Conservation (phyloP, 306 rosid genomes). For the Mucuna pruriens region DNA sequence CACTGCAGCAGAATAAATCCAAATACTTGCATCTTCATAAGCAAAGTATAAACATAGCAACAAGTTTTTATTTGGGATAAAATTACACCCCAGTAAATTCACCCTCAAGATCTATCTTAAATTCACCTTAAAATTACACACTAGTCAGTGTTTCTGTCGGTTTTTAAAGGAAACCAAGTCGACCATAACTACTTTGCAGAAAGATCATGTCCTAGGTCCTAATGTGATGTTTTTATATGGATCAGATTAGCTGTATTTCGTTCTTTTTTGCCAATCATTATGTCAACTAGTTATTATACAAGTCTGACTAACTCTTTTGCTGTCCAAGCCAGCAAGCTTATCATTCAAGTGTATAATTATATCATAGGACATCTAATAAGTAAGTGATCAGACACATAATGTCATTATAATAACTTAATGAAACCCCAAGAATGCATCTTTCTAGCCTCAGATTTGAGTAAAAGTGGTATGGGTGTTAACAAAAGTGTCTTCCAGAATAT, state of each 20-base stretch:
- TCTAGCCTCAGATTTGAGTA: slow-evolving; percentile 12
- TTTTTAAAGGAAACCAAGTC: slow-evolving; percentile 26
- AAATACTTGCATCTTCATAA: slow-evolving; percentile 22
- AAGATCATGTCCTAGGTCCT: slow-evolving; percentile 3
- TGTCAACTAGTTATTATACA: background rate
- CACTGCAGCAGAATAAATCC: slow-evolving; percentile 33
- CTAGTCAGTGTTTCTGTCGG: background rate
- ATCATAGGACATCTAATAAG: slow-evolving; percentile 1
- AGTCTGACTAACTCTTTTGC: background rate
- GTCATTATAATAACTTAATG: background rate
- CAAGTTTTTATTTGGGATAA: background rate
- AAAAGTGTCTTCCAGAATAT: background rate
- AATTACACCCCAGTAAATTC: slow-evolving; percentile 17
- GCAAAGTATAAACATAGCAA: slow-evolving; percentile 14
- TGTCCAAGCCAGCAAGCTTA: slow-evolving; percentile 16
- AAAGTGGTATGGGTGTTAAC: background rate
- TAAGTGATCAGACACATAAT: background rate
- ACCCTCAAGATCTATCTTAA: background rate
- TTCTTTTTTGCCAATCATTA: slow-evolving; percentile 6
- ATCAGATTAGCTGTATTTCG: slow-evolving; percentile 4
- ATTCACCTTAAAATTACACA: slow-evolving; percentile 6
- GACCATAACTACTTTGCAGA: background rate
- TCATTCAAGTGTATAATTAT: background rate
- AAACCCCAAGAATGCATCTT: background rate
- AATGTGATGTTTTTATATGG: background rate